These are phyloP conservation scores for Hypoxylon sp. DNA, from an alignment of 2,329 filamentous ascomycete species.

Conservation along the genomic window DNA sequence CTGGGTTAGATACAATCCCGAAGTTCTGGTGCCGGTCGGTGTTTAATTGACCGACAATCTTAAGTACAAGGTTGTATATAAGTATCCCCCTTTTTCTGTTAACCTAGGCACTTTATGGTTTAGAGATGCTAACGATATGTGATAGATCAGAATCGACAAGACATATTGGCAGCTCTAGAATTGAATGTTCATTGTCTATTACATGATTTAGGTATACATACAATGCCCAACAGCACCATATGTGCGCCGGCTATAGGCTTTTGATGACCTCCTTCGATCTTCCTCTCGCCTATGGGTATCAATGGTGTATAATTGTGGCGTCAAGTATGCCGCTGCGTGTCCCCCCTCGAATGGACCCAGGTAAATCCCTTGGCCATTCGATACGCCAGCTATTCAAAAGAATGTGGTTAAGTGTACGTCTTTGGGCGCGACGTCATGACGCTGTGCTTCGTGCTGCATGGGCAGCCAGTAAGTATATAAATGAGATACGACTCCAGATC, in stretches of 20 bases:
- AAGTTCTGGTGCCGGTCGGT: slow-evolving; percentile 29
- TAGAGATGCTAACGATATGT: not conserved
- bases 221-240: slow-evolving; percentile 35
- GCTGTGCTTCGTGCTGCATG: slow-evolving; percentile 10
- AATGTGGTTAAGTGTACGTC: not conserved
- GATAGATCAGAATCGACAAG: not conserved
- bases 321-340: slow-evolving; percentile 6
- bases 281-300: slow-evolving; percentile 41
- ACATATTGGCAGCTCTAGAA: slow-evolving; percentile 38
- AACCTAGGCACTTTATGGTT: not conserved
- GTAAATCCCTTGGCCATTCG: slow-evolving; percentile 14
- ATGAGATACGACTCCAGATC: slow-evolving; percentile 10
- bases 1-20: slow-evolving; percentile 14
- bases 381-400: slow-evolving; percentile 19
- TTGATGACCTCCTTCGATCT: slow-evolving; percentile 17
- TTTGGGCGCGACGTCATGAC: not conserved
- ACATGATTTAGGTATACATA: slow-evolving; percentile 48
- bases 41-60: slow-evolving; percentile 2
- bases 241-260: slow-evolving; percentile 23
- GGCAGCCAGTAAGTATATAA: slow-evolving; percentile 19
- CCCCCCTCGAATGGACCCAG: slow-evolving; percentile 16
- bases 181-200: slow-evolving; percentile 47
- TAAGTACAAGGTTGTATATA: slow-evolving; percentile 8
- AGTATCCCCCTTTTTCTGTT: not conserved
- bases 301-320: slow-evolving; percentile 37